Base-by-base conservation (phyloP, 768 basidiomycete species). In the Cubamyces lactineus region DNA sequence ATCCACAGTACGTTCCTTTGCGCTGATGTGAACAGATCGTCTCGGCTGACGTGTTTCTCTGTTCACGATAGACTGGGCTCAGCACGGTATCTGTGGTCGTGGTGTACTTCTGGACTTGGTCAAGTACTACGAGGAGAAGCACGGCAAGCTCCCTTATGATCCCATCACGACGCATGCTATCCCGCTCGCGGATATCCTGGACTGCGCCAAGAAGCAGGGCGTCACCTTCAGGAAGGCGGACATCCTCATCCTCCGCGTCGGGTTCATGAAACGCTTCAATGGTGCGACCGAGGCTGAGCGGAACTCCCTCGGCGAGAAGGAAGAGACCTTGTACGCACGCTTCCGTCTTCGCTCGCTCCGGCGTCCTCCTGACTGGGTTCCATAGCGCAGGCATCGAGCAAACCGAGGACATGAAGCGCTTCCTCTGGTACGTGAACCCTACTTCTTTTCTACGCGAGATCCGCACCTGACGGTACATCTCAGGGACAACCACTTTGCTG, bases 401-500 rank as follows among this genome's bases (percentile, higher is more conserved):
- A 68, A 78, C 81, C n/a, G 84, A 86, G 17, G 85, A 85, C 49
- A 87, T 87, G 87, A 89, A 87, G 64, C 79, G 82, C n/a, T 89
- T 88, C 74, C 72, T 88, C n/a, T 89, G 88, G 87, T 86, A 68
- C 16, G 77, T 70, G 13, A 28, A n/a, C 59, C 1, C 43, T 13
- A 46, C 21, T 3, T 11, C 15, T 1, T 15, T 59, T 51, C 49
- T 42, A 12, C n/a, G 19, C 8, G 13, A n/a, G 41, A 52, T 59
- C n/a, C 57, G 42, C 41, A 13, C 28, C 41, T 59, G 11, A 59
- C 57, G 40, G 49, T 49, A 58, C 15, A 15, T 30, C 19, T 46
- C 62, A 87, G 87, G 87, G 80, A 90, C 70, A 88, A 88, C 71
- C 88, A 89, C 69, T 89, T 89, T 70, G 82, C 87, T 1, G 86